Conservation (phyloP, 768 basidiomycete genomes). For the Fomitopsis pulvina region DNA sequence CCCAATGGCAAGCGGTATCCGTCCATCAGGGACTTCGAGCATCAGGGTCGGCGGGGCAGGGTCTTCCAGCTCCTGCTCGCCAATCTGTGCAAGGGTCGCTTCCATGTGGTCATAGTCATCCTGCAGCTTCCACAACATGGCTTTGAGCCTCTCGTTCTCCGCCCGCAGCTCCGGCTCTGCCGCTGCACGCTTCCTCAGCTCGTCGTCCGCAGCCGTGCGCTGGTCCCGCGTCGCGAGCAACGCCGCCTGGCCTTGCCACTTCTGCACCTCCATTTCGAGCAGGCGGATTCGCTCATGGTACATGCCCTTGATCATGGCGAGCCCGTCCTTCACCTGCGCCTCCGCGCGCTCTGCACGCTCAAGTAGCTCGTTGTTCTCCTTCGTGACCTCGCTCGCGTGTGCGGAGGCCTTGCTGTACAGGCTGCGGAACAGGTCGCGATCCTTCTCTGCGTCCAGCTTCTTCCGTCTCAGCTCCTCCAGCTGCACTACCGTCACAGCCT, state of each 20-base stretch:
- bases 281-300: conserved; percentile 43
- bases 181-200: conserved; percentile 18
- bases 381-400: conserved; percentile 18
- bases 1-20: too few species aligned
- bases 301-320: conserved; percentile 41
- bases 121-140: conserved; percentile 3
- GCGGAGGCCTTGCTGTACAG: conserved; percentile 22
- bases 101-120: conserved; percentile 11
- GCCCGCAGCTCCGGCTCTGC: conserved; percentile 16
- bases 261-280: conserved; percentile 40
- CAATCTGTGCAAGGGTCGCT: conserved; percentile 7
- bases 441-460: conserved; percentile 21
- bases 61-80: conserved; percentile 5
- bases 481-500: conserved; percentile 12
- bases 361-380: conserved; percentile 23
- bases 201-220: conserved; percentile 13
- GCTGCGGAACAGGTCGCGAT: conserved; percentile 24
- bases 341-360: conserved; percentile 26
- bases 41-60: neutral
- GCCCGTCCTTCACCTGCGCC: conserved; percentile 46
- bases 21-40: neutral
- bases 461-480: conserved; percentile 20
- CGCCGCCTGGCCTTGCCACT: conserved; percentile 36
- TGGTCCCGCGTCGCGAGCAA: conserved; percentile 15
- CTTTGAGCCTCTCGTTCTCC: conserved; percentile 14